These are phyloP conservation scores for Neofusicoccum sp. DNA, from an alignment of 2,329 filamentous ascomycete genomes.

Conservation along the genomic window DNA sequence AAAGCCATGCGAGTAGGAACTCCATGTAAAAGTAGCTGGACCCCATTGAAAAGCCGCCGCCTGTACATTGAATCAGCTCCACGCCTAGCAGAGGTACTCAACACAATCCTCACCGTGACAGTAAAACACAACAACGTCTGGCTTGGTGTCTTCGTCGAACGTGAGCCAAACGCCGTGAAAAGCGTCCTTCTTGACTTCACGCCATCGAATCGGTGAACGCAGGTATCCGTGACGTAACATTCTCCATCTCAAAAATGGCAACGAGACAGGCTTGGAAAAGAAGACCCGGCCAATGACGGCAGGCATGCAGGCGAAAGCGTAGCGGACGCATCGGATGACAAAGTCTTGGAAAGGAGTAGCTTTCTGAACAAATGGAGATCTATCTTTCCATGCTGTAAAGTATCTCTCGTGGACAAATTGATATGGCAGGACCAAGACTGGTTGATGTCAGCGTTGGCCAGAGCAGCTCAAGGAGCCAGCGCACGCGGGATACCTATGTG, in stretches of 20 bases:
- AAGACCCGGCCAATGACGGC: constrained; percentile 72
- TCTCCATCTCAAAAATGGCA: constrained; percentile 75
- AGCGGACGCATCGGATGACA: constrained; percentile 75
- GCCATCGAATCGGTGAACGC: constrained; percentile 65
- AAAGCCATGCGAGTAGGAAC: constrained; percentile 74
- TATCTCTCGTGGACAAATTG: constrained; percentile 62
- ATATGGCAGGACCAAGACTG: constrained; percentile 62
- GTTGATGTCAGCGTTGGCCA: constrained; percentile 30
- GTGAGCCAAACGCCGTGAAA: constrained; percentile 72
- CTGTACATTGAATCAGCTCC: constrained; percentile 41
- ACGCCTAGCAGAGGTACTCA: not conserved
- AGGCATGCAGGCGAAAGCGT: constrained; percentile 73
- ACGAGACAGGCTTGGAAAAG: constrained; percentile 71
- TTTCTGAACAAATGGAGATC: constrained; percentile 66
- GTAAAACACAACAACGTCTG: constrained; percentile 82
- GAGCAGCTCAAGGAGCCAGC: not conserved
- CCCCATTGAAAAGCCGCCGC: constrained; percentile 83
- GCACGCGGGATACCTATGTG: constrained; percentile 61
- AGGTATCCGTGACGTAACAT: constrained; percentile 73
- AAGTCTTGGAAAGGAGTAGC: constrained; percentile 77
- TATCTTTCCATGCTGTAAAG: constrained; percentile 48
- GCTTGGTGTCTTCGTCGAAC: constrained; percentile 59
- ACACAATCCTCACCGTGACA: constrained; percentile 63
- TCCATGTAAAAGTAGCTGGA: constrained; percentile 83
- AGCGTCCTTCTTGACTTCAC: constrained; percentile 56